These are phyloP conservation scores for Fusarium solani-melongenae DNA, from an alignment of 2,329 filamentous ascomycete genomes.

Conservation along the genomic window DNA sequence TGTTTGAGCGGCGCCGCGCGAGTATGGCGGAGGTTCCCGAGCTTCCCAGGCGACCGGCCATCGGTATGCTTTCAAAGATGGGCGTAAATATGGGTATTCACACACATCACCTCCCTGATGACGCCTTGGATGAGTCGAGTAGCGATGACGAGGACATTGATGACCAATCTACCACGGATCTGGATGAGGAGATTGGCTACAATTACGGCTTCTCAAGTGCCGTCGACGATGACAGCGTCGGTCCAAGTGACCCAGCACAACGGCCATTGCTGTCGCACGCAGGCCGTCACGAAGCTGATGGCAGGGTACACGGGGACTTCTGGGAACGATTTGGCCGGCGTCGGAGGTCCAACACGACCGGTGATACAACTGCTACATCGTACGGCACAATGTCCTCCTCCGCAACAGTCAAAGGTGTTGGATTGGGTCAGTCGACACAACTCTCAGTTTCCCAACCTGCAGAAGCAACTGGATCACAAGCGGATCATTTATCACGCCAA, in stretches of 20 bases:
- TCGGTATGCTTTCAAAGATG: slow-evolving; percentile 63
- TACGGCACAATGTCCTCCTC: slow-evolving; percentile 50
- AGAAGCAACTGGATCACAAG: slow-evolving; percentile 3
- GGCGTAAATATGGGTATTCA: slow-evolving; percentile 79
- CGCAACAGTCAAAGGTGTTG: slow-evolving; percentile 32
- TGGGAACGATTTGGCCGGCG: slow-evolving; percentile 28
- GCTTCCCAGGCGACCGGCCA: slow-evolving; percentile 70
- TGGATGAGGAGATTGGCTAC: slow-evolving; percentile 45
- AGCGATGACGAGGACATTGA: slow-evolving; percentile 49
- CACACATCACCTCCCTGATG: slow-evolving; percentile 76
- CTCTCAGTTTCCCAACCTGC: slow-evolving; percentile 19
- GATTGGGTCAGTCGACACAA: slow-evolving; percentile 12
- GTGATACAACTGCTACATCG: slow-evolving; percentile 31
- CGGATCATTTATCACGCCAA: not conserved
- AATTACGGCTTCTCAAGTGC: slow-evolving; percentile 30
- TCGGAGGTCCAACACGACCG: slow-evolving; percentile 14
- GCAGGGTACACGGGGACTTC: slow-evolving; percentile 22
- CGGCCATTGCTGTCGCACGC: slow-evolving; percentile 38
- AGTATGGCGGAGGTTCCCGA: slow-evolving; percentile 70
- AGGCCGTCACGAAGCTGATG: slow-evolving; percentile 9
- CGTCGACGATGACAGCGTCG: slow-evolving; percentile 44
- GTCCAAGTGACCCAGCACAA: slow-evolving; percentile 20
- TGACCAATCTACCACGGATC: slow-evolving; percentile 44
- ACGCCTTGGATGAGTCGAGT: slow-evolving; percentile 61
- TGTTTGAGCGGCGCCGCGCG: slow-evolving; percentile 49